These are phyloP conservation scores for Cyclotella sp. DNA, from an alignment of 108 stramenopile genomes.

Conservation along the genomic window DNA sequence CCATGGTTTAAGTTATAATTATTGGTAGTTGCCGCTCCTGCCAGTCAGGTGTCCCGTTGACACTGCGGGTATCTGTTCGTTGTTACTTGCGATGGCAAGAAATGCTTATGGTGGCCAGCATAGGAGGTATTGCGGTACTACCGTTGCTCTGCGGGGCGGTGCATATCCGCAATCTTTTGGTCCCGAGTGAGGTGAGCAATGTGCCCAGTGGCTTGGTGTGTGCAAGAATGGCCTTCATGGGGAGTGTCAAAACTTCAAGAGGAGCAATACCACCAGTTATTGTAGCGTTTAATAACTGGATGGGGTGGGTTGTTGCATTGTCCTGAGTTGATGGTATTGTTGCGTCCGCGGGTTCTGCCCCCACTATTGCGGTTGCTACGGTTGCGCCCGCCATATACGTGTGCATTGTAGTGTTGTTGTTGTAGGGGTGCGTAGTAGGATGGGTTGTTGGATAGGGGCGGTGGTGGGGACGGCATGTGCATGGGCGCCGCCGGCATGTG, in stretches of 20 bases:
- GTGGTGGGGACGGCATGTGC: background rate
- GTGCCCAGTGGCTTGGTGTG: background rate
- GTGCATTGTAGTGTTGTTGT: background rate
- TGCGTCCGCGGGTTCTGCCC: background rate
- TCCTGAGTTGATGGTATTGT: background rate
- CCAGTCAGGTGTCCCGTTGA: background rate
- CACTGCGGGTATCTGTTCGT: background rate
- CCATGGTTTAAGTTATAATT: background rate
- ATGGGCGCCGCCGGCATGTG: background rate
- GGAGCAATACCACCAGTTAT: conserved; percentile 2
- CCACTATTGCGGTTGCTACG: background rate
- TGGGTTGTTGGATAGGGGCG: background rate
- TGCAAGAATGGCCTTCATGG: background rate
- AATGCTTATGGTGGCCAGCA: background rate
- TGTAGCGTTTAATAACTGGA: background rate
- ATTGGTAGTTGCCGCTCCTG: background rate
- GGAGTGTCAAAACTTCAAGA: background rate
- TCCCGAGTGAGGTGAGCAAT: background rate
- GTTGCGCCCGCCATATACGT: background rate
- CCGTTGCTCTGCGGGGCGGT: background rate
- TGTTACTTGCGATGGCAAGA: background rate
- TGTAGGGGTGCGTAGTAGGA: background rate
- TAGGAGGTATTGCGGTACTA: background rate
- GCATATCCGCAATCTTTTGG: conserved; percentile 1
- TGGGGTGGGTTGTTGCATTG: background rate